Conservation (phyloP, 2,329 filamentous ascomycete genomes). For the Waltergamsia citrina region DNA sequence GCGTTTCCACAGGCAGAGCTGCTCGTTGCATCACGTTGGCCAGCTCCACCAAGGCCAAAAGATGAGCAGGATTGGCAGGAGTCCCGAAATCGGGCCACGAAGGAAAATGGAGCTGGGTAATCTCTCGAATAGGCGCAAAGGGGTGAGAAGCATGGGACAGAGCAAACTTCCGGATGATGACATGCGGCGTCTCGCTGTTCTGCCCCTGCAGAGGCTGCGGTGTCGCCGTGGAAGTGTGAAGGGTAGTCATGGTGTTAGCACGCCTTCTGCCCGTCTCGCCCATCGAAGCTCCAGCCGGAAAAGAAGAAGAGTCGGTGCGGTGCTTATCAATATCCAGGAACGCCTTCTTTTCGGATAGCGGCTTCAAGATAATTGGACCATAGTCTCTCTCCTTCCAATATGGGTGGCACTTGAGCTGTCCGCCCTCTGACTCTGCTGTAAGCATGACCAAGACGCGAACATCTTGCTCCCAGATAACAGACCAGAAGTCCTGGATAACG, state of each 20-base stretch:
- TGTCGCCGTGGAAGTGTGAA: constrained; percentile 22
- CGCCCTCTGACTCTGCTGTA: constrained; percentile 87
- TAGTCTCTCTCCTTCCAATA: constrained; percentile 83
- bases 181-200: constrained; percentile 55
- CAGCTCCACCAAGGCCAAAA: constrained; percentile 83
- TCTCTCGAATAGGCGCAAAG: constrained; percentile 79
- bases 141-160: constrained; percentile 68
- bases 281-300: constrained; percentile 11
- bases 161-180: constrained; percentile 79
- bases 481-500: constrained; percentile 88
- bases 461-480: constrained; percentile 93
- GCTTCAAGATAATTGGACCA: constrained; percentile 65
- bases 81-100: constrained; percentile 98
- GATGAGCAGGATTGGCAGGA: constrained; percentile 77
- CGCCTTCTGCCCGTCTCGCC: constrained; percentile 36
- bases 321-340: constrained; percentile 61
- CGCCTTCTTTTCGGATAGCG: constrained; percentile 73
- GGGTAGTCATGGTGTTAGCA: constrained; percentile 42
- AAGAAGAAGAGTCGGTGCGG: constrained; percentile 25
- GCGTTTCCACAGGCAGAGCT: constrained; percentile 36
- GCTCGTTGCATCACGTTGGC: constrained; percentile 64
- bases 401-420: constrained; percentile 87
- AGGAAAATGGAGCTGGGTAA: constrained; percentile 90
- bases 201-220: constrained; percentile 14
- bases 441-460: constrained; percentile 93